Base-by-base conservation (phyloP, 768 basidiomycete genomes). In the Cyclocybe aegerita region DNA sequence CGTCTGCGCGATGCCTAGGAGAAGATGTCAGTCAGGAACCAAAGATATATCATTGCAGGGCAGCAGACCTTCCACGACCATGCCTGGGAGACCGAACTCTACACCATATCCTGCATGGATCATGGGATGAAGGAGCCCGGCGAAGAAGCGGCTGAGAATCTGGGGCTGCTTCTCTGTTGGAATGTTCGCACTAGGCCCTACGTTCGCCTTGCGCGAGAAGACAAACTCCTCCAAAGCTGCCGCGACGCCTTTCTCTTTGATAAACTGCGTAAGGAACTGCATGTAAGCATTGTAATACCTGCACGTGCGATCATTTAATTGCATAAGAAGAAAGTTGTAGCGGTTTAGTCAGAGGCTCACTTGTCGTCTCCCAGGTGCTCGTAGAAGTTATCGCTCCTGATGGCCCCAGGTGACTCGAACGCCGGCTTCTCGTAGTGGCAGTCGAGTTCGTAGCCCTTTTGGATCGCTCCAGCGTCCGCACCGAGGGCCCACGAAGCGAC, bases 251-350 rank as follows among this genome's bases (percentile, higher is more conserved):
- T 81, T 75, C 9, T 69, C 60, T 36, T 73, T 63, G 36, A 78
- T 59, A 9, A 67, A 63, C 0, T 70, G 57, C 0, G 70, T 69
- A 63, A 86, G 88, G 65, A 80, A 88, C 4, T 70, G 60, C 14
- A 82, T 62, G 59, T 87, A 89, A 0, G 74, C 72, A n/a, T 70
- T 63, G 54, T 83, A 87, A 56, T 74, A 87, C 9, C 85, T 86
- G 42, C 32, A 50, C 55, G 14, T 12, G 30, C 17, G 51, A 29
- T 15, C 10, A 47, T 9, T 42, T 4, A 49, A 23, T 23, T 23
- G 23, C 5, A 23, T 23, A 5, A 23, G 23, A 23, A 23, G 23
- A 23, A 23, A 23, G 23, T 23, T 23, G 23, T n/a, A n/a, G 23
- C 23, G 23, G 11, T 40, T 3, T 15, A 14, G 17, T 5, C 12